phyloP scores from a whole-genome alignment of 768 basidiomycete genomes.

The Mycena pura region DNA sequence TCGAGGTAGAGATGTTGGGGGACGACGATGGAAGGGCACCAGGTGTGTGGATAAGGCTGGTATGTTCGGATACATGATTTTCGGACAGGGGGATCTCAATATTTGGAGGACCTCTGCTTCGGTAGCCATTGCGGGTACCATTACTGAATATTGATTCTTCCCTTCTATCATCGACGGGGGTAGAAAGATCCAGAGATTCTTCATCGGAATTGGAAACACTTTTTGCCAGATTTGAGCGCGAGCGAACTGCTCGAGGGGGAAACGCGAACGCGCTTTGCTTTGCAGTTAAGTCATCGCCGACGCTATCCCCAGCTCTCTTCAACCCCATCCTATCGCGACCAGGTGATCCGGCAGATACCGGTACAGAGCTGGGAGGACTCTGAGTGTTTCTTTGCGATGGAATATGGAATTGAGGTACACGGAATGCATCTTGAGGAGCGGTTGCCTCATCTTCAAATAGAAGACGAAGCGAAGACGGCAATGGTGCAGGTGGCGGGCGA shows the following conservation, averaged over 20 bases:
- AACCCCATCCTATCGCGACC: constrained; percentile 39
- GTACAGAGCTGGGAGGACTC: constrained; percentile 29
- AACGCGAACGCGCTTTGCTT: constrained; percentile 62
- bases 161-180: neutral
- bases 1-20: constrained; percentile 27
- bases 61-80: constrained; percentile 22
- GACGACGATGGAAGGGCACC: constrained; percentile 27
- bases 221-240: constrained; percentile 39
- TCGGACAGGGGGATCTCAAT: constrained; percentile 45
- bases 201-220: constrained; percentile 36
- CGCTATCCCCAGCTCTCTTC: constrained; percentile 41
- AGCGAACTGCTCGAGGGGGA: constrained; percentile 51
- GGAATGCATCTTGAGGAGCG: constrained; percentile 48
- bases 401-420: constrained; percentile 44
- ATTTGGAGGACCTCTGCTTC: constrained; percentile 38
- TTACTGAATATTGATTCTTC: constrained; percentile 6
- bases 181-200: constrained; percentile 19
- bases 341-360: constrained; percentile 40
- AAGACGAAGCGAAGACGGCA: constrained; percentile 80
- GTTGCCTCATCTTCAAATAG: constrained; percentile 72
- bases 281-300: constrained; percentile 49
- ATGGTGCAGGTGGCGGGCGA: constrained; percentile 36
- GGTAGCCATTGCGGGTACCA: constrained; percentile 20
- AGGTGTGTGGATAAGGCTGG: constrained; percentile 25
- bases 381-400: constrained; percentile 34